Percentiles rank a stretch among this genome's conserved stretches.
These are phyloP conservation scores for Ogataea siamensis DNA, from an alignment of 805 yeast genomes.

Conservation along the genomic window DNA sequence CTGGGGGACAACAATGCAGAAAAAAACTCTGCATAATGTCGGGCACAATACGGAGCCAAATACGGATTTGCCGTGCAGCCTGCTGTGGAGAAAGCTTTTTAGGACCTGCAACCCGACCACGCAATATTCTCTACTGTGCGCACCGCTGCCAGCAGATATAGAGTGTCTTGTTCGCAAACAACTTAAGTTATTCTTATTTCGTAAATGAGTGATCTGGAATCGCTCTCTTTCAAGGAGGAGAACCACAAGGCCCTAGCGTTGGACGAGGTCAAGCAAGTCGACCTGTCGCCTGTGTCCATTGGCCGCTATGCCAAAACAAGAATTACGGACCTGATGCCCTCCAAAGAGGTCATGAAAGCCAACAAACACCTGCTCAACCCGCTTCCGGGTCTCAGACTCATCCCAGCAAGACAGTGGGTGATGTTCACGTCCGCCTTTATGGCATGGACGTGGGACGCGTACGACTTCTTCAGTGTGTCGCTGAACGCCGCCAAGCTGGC, in stretches of 20 bases:
- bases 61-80: background rate
- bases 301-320: constrained; percentile 42
- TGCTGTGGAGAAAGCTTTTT: background rate
- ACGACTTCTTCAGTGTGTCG: constrained; percentile 60
- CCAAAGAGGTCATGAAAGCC: constrained; percentile 37
- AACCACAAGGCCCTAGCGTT: constrained; percentile 4
- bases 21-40: background rate
- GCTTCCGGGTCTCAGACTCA: constrained; percentile 48
- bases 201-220: constrained; percentile 17
- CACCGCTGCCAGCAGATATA: background rate
- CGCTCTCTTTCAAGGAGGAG: constrained; percentile 13
- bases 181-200: background rate
- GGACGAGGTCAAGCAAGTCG: constrained; percentile 28
- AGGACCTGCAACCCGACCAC: background rate
- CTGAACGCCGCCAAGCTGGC: constrained; percentile 51
- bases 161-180: background rate
- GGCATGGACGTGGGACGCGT: constrained; percentile 67
- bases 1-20: constrained; percentile 2
- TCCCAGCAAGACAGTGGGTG: constrained; percentile 55
- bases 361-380: constrained; percentile 56
- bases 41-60: background rate
- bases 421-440: constrained; percentile 51
- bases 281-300: constrained; percentile 25
- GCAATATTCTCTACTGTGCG: background rate
- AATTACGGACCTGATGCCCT: constrained; percentile 49